Percentiles rank a stretch among this genome's conserved stretches.
Evolutionary conservation across 176 grass and related monocot species (phyloP).

Genomic region (Avena eriantha): DNA sequence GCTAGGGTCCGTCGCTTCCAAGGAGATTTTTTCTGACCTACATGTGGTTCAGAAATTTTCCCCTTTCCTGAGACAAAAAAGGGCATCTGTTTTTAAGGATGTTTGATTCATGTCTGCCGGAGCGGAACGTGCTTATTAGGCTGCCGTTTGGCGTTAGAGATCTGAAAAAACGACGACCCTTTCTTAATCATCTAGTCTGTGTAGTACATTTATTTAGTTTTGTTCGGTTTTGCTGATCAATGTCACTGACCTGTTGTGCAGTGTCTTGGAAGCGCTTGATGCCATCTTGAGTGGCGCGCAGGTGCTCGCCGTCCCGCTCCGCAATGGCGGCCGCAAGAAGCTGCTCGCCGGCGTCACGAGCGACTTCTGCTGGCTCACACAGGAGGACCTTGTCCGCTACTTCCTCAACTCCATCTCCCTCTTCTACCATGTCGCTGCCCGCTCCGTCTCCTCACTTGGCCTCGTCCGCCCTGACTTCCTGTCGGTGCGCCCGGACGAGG

Average conservation of each 20-base stretch:
- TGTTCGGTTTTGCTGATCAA: conserved; percentile 32
- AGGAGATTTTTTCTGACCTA: not conserved
- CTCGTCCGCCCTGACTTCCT: conserved; percentile 65
- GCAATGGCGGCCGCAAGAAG: conserved; percentile 54
- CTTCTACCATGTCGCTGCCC: conserved; percentile 67
- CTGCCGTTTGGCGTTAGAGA: not conserved
- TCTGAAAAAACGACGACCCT: not conserved
- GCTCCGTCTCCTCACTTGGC: conserved; percentile 67
- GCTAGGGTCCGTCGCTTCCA: conserved; percentile 37
- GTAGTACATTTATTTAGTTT: not conserved
- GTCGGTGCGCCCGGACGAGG: conserved; percentile 56
- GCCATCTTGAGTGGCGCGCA: conserved; percentile 73
- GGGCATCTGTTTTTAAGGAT: not conserved
- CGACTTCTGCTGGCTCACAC: conserved; percentile 84
- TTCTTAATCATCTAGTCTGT: not conserved
- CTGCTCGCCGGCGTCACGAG: conserved; percentile 18
- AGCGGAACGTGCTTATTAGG: not conserved
- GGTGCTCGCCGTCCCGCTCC: conserved; percentile 63
- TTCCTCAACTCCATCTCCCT: conserved; percentile 83
- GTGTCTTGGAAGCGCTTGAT: conserved; percentile 79
- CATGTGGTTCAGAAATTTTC: conserved; percentile 17
- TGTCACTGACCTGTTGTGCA: conserved; percentile 36
- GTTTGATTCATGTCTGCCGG: not conserved
- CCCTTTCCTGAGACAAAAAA: not conserved
- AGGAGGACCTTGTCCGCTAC: conserved; percentile 88